Evolutionary conservation across 495 filamentous ascomycete genomes (phyloP).

Genomic region (Aspergillus homomorphus): DNA sequence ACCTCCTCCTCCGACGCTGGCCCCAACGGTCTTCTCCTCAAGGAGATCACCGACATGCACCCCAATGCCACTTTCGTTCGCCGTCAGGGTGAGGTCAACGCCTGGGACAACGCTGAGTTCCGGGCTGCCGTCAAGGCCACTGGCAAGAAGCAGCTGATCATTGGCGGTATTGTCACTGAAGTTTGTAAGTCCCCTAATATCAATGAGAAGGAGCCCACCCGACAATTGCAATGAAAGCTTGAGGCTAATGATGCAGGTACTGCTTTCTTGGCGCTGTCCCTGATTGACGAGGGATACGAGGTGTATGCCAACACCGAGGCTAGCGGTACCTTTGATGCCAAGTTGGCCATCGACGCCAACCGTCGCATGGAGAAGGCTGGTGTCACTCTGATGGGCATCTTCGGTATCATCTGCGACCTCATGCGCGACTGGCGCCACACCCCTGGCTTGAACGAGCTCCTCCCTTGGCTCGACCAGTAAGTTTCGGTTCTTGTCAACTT

Average conservation of each 20-base stretch:
- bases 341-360: constrained; percentile 61
- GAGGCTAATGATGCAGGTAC: constrained; percentile 43
- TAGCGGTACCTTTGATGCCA: constrained; percentile 56
- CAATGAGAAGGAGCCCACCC: no score
- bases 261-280: constrained; percentile 68
- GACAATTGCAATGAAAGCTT: not conserved
- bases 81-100: constrained; percentile 73
- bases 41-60: constrained; percentile 67
- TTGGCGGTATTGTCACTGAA: constrained; percentile 73
- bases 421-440: constrained; percentile 76
- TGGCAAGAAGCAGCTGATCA: constrained; percentile 66
- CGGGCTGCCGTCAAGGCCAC: constrained; percentile 60
- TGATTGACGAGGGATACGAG: constrained; percentile 68
- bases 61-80: constrained; percentile 63
- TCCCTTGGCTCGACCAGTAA: constrained; percentile 64
- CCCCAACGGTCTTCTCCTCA: constrained; percentile 66
- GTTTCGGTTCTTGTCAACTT: constrained; percentile 12
- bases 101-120: constrained; percentile 77
- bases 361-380: constrained; percentile 63
- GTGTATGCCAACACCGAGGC: constrained; percentile 77
- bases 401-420: constrained; percentile 66
- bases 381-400: constrained; percentile 62
- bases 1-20: constrained; percentile 62
- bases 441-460: constrained; percentile 59
- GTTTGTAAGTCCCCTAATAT: constrained; percentile 52